Evolutionary conservation across 345 rosid genomes (phyloP), one percentile per base, ranked within the genome.

Genomic region (Brassica cretica): DNA sequence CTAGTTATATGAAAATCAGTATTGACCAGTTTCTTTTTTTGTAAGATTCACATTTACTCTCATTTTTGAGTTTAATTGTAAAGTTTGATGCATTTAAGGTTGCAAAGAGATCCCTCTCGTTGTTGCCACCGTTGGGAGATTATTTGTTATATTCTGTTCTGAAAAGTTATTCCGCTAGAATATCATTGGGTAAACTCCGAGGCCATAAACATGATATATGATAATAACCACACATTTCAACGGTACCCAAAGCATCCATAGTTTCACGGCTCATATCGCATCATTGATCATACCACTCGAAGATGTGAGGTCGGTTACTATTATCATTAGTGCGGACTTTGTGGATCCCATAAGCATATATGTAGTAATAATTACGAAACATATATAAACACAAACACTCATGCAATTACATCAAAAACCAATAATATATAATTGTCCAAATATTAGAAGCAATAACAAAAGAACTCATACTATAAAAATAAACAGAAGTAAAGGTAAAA

Each of bases 341-440:
- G n/a, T 3, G 35, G 68, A 30, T 27, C 12, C 8, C 49, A 39
- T 77, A 64, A 70, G 49, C 68, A 12, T 19, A 76, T 63, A 51
- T 12, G 55, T 76, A 15, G 33, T 39, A 64, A 33, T 71, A 21
- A 59, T 11, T 9, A 72, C 15, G 41, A 59, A 66, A 66, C 56
- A 58, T 72, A 30, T 72, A 19, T 68, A 68, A 77, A 67, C 72
- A 67, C 55, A 61, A 66, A 59, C 44, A 66, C 77, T 44, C 68
- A 72, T 19, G 77, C 63, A 66, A 58, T 44, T 58, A 77, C 75
- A 76, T 32, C 16, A 70, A 49, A 49, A n/a, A 29, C 64, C 53
- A 12, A 61, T 67, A 60, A 5, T 62, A 30, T 19, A 60, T 60
- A 24, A 14, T 33, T 33, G 33, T 46, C 33, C 64, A 67, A 16